Evolutionary conservation across 768 basidiomycete genomes (phyloP), one percentile per base, ranked within the genome.

Genomic region (Kwoniella botswanensis): DNA sequence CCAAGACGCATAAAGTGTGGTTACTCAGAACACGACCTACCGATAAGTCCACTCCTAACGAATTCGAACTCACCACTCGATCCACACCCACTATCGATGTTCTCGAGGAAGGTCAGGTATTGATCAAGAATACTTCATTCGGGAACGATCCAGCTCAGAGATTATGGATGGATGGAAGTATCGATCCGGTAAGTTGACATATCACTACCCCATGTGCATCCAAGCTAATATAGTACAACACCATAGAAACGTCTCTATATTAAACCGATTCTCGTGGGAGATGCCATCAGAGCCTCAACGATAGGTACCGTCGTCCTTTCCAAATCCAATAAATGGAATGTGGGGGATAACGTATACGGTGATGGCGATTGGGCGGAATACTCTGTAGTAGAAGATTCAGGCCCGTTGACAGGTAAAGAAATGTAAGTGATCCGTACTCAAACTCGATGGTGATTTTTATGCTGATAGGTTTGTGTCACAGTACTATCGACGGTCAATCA

Each of bases 81-180:
- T 1, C 59, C n/a, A 61, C 59, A 43, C 41, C 59, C 7, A 61
- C 42, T 43, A 61, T 61, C 59, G 59, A 61, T 64, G 71, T 74
- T 26, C 71, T 81, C 22, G 70, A 77, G 57, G 73, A 75, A 42
- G 78, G 76, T n/a, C 59, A 82, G 60, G 67, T 84, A 55, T 65
- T 82, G 42, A 54, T 82, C 71, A 73, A 79, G 70, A 42, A 66
- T 12, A 55, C 56, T 24, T 76, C 75, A 46, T 41, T 82, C 41
- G 75, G 75, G 6, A 82, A 82, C 60, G 79, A 80, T 52, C 82
- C 81, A 0, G 81, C 81, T 18, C 76, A 78, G 72, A 59, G 77
- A 9, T 65, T 57, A 18, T 78, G 77, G 74, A 76, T 80, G 61
- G 66, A 70, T 24, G 60, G 43, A 18, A 43, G 54, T 52, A 72